A percentile compares a stretch with the other conserved stretches of the same genome.
phyloP scores from a whole-genome alignment of 768 basidiomycete species.

The Pleurotus djamor region DNA sequence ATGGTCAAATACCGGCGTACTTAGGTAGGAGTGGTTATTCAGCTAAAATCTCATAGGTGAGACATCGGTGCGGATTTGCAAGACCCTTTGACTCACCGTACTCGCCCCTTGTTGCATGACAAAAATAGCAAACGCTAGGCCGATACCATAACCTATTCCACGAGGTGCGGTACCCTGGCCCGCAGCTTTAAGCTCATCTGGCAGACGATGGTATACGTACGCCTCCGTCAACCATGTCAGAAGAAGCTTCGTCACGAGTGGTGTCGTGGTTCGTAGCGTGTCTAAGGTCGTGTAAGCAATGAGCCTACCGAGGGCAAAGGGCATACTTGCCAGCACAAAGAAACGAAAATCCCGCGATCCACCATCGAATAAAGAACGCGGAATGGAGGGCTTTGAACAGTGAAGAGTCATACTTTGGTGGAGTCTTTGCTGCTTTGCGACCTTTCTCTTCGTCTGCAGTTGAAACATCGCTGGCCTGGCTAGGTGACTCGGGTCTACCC shows the following conservation, averaged over 20 bases:
- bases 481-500: constrained; percentile 10
- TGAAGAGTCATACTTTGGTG: constrained; percentile 40
- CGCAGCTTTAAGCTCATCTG: constrained; percentile 23
- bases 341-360: constrained; percentile 46
- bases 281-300: constrained; percentile 21
- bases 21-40: constrained; percentile 29
- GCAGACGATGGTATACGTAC: constrained; percentile 31
- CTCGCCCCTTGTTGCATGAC: constrained; percentile 45
- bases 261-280: constrained; percentile 42
- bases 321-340: constrained; percentile 34
- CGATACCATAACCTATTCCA: constrained; percentile 51
- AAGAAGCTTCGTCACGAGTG: constrained; percentile 45
- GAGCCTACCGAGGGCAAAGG: constrained; percentile 7
- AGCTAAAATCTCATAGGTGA: constrained; percentile 7
- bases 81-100: constrained; percentile 20
- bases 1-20: constrained; percentile 11
- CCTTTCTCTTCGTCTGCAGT: constrained; percentile 11
- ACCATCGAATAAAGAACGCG: constrained; percentile 46
- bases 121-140: constrained; percentile 46
- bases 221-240: constrained; percentile 45
- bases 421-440: constrained; percentile 3
- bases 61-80: background rate
- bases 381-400: constrained; percentile 44
- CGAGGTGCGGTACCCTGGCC: constrained; percentile 27
- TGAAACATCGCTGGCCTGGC: background rate